Evolutionary conservation across 192 early-diverging fungal species (phyloP), one percentile per base, ranked within the genome.

Genomic region (Podila minutissima): DNA sequence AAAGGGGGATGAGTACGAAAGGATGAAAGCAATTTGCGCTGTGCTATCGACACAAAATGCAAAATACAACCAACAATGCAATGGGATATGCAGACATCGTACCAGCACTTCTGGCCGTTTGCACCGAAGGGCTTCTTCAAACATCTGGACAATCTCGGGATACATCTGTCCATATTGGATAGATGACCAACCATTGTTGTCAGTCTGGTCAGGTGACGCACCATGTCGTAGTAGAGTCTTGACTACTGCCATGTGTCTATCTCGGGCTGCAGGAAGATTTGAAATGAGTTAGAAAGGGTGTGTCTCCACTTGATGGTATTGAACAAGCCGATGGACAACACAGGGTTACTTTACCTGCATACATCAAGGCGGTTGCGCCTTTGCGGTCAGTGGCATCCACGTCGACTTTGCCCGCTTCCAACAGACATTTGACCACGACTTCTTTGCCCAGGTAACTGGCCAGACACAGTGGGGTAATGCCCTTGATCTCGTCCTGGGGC

Each of bases 361-460:
- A 92, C 91, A 92, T 92, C 20, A 92, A 61, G 1, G 91, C 88
- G 8, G 91, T 90, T 8, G 91, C 91, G 15, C 89, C 88, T 70
- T 92, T 92, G 49, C 83, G 83, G 61, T 92, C 91, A 2, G 83
- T 74, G 2, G 84, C 86, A 73, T 92, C 85, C 22, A 91, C 90
- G 76, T 89, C 84, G 4, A 90, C 90, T 28, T 86, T 75, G 0
- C 91, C 91, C 53, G 85, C 88, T 55, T 92, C 91, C 60, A 92
- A 65, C 49, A 92, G 69, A 41, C 88, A 74, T 26, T 69, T 67
- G 33, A 90, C 86, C 9, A 92, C 82, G 32, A 87, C 85, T 10
- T 83, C 66, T 62, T 92, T 92, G 46, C 91, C 91, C 15, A 92
- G 76, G 66, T 92, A 92, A 61, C 89, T 88, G 33, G 89, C 91